Evolutionary conservation across 352 stramenopile species (phyloP).

Genomic region (Globisporangium echinulatum): DNA sequence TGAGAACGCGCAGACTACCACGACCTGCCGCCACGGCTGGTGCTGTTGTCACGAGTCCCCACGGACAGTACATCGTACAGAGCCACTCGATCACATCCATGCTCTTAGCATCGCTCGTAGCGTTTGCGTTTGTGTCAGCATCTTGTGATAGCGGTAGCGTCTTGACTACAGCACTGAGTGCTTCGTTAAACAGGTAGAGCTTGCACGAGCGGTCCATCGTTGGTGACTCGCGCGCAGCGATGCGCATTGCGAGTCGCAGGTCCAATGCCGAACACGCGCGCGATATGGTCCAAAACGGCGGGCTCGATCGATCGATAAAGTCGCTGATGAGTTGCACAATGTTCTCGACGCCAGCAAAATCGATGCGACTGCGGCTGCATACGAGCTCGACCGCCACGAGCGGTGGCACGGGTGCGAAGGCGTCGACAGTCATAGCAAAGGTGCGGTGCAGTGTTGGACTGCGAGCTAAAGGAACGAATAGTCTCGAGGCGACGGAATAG

Average conservation of each 20-base stretch:
- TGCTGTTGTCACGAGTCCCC: not conserved
- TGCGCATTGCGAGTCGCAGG: slow-evolving; percentile 1
- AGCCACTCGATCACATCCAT: slow-evolving; percentile 5
- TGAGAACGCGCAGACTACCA: not conserved
- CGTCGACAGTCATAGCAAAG: not conserved
- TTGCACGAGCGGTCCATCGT: not conserved
- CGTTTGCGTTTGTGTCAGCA: not conserved
- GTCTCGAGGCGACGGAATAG: no score
- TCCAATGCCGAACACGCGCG: not conserved
- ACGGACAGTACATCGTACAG: slow-evolving; percentile 4
- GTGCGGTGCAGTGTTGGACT: no score
- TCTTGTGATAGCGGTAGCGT: not conserved
- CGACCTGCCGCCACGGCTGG: not conserved
- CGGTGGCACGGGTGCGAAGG: not conserved
- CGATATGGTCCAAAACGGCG: not conserved
- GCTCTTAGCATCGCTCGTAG: not conserved
- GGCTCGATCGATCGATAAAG: not conserved
- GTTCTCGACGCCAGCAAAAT: not conserved
- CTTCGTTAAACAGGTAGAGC: slow-evolving; percentile 1
- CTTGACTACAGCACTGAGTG: not conserved
- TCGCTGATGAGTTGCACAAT: slow-evolving; percentile 7
- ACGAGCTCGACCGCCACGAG: slow-evolving; percentile 1
- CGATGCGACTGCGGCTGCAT: not conserved
- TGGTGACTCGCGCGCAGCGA: not conserved
- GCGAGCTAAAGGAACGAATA: no score